Evolutionary conservation across 306 rosid species (phyloP).

Genomic region (Lablab purpureus): DNA sequence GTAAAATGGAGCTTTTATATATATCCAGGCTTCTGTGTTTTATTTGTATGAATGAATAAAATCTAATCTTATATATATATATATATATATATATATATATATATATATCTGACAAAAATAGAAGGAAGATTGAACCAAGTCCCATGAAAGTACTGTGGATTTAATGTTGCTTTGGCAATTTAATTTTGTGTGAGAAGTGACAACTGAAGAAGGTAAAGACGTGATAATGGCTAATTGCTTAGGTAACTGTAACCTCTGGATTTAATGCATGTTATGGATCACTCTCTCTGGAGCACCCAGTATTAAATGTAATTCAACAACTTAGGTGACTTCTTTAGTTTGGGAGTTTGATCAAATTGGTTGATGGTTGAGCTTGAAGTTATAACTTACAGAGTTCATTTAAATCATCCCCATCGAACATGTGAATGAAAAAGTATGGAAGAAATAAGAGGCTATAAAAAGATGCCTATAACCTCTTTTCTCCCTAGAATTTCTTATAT

Average conservation of each 20-base stretch:
- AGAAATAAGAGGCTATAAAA: constrained; percentile 16
- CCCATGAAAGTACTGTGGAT: not conserved
- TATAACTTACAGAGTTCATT: constrained; percentile 2
- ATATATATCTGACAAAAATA: not conserved
- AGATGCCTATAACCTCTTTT: not conserved
- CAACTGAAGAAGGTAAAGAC: constrained; percentile 21
- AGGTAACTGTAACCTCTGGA: constrained; percentile 20
- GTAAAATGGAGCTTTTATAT: not conserved
- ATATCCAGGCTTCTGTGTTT: not conserved
- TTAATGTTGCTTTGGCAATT: constrained; percentile 1
- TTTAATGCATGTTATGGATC: constrained; percentile 34
- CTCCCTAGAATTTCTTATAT: too few relatives aligned
- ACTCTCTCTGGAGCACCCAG: constrained; percentile 10
- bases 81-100: too few relatives aligned
- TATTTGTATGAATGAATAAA: constrained; percentile 4
- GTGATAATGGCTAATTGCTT: constrained; percentile 5
- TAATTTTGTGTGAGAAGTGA: constrained; percentile 5
- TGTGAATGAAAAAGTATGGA: constrained; percentile 12
- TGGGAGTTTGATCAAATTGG: constrained; percentile 33
- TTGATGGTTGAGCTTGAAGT: constrained; percentile 42
- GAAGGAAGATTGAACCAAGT: not conserved
- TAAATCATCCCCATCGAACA: not conserved
- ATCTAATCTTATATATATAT: too few relatives aligned
- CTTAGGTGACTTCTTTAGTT: constrained; percentile 22
- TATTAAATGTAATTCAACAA: constrained; percentile 47